These are phyloP conservation scores for Stagonosporopsis tanaceti DNA, from an alignment of 2,329 filamentous ascomycete genomes.

Conservation along the genomic window DNA sequence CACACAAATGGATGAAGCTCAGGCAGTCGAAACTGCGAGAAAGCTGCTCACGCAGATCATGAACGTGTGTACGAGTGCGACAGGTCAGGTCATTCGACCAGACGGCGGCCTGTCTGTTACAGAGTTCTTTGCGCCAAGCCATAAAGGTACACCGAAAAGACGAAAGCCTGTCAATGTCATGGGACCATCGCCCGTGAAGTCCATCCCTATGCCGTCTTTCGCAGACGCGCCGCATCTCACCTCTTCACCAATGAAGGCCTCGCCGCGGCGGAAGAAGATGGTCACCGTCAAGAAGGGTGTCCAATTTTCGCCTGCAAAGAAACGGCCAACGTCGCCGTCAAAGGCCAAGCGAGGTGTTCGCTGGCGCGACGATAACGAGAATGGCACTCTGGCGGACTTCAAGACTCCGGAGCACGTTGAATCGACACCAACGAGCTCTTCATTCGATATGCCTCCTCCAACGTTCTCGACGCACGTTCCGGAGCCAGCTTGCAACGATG, in stretches of 20 bases:
- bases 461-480: conserved; percentile 53
- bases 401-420: conserved; percentile 81
- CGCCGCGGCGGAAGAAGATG: conserved; percentile 80
- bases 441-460: conserved; percentile 62
- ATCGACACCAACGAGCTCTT: conserved; percentile 65
- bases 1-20: conserved; percentile 80
- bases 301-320: conserved; percentile 81
- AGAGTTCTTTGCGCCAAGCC: conserved; percentile 74
- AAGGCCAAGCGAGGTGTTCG: conserved; percentile 78
- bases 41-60: conserved; percentile 79
- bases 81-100: conserved; percentile 87
- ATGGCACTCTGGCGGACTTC: conserved; percentile 87
- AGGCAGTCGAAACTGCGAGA: conserved; percentile 82
- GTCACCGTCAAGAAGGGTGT: conserved; percentile 73
- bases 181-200: conserved; percentile 59
- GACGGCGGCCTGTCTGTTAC: conserved; percentile 72
- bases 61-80: conserved; percentile 75
- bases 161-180: conserved; percentile 60
- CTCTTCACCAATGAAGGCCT: conserved; percentile 74
- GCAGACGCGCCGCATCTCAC: conserved; percentile 51
- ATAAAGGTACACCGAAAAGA: conserved; percentile 79
- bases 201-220: conserved; percentile 41
- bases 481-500: conserved; percentile 37
- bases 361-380: conserved; percentile 91
- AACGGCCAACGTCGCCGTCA: conserved; percentile 64